Conservation (phyloP, 176 grass and related monocot species). For the Musa troglodytarum region DNA sequence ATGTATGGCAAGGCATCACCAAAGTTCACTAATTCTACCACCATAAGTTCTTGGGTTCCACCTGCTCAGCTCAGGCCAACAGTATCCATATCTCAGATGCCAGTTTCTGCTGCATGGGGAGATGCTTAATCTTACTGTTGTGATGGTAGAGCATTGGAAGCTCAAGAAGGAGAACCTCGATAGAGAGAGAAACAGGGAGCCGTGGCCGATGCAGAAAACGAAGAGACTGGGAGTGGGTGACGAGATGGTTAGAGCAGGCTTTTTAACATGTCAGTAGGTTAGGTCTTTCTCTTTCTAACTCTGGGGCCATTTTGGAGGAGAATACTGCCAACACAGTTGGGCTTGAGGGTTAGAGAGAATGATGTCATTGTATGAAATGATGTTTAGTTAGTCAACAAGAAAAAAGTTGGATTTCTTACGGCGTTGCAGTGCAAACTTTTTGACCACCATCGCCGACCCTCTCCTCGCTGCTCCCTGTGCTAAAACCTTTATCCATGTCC, state of each 20-base stretch:
- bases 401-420: conserved; percentile 18
- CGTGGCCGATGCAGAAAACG: too few relatives aligned
- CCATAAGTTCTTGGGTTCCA: conserved; percentile 37
- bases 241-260: neutral
- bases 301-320: conserved; percentile 14
- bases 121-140: conserved; percentile 29
- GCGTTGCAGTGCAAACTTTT: conserved; percentile 30
- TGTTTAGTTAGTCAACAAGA: conserved; percentile 13
- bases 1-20: neutral
- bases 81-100: conserved; percentile 29
- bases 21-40: neutral
- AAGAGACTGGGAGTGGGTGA: too few relatives aligned
- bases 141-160: neutral
- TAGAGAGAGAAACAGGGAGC: too few relatives aligned
- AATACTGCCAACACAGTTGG: conserved; percentile 6
- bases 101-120: conserved; percentile 66
- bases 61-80: conserved; percentile 24
- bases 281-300: neutral
- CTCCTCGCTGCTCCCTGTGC: too few relatives aligned
- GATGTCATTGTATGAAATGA: conserved; percentile 24
- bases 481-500: too few relatives aligned
- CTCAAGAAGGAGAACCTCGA: too few relatives aligned
- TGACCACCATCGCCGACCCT: conserved; percentile 24
- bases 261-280: neutral
- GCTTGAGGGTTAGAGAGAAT: conserved; percentile 1